These are phyloP conservation scores for Wickerhamiella parazyma DNA, from an alignment of 805 yeast genomes.

Conservation along the genomic window DNA sequence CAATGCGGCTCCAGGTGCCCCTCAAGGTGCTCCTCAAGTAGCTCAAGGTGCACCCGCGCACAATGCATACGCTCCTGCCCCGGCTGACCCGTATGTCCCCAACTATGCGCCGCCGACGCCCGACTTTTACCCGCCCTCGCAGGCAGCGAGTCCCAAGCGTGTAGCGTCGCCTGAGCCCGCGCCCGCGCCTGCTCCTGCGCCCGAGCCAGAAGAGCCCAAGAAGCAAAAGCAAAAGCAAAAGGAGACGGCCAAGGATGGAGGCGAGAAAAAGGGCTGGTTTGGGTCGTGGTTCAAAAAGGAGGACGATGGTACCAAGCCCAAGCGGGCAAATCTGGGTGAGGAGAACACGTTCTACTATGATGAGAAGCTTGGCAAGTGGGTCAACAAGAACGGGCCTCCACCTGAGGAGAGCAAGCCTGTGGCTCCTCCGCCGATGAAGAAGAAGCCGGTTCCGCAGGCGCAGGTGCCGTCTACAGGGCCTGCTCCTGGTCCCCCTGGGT, in stretches of 20 bases:
- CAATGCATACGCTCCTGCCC: constrained; percentile 1
- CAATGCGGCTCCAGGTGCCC: constrained; percentile 2
- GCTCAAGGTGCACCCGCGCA: constrained; percentile 2
- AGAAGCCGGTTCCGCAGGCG: constrained; percentile 22
- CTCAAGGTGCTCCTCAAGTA: constrained; percentile 3
- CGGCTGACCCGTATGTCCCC: constrained; percentile 5
- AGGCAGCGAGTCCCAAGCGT: constrained; percentile 7
- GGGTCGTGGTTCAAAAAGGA: constrained; percentile 42
- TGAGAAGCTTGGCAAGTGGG: constrained; percentile 77
- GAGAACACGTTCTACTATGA: constrained; percentile 63
- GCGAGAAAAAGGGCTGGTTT: constrained; percentile 30
- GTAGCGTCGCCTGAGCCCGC: constrained; percentile 1
- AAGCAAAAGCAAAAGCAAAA: constrained; percentile 14
- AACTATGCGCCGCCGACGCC: constrained; percentile 5
- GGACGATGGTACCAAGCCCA: constrained; percentile 48
- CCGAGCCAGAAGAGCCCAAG: constrained; percentile 2
- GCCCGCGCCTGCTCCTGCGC: constrained; percentile 7
- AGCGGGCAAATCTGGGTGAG: constrained; percentile 77
- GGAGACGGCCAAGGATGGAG: constrained; percentile 17
- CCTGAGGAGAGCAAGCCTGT: constrained; percentile 27
- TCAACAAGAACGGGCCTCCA: constrained; percentile 46
- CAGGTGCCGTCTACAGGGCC: neutral
- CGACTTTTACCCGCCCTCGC: constrained; percentile 10
- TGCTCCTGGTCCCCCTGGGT: constrained; percentile 10
- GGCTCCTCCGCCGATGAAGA: constrained; percentile 53